Percentiles rank a stretch among this genome's conserved stretches.
Conservation (phyloP, 1,284 basidiomycete species). For the Cutaneotrichosporon mucoides region DNA sequence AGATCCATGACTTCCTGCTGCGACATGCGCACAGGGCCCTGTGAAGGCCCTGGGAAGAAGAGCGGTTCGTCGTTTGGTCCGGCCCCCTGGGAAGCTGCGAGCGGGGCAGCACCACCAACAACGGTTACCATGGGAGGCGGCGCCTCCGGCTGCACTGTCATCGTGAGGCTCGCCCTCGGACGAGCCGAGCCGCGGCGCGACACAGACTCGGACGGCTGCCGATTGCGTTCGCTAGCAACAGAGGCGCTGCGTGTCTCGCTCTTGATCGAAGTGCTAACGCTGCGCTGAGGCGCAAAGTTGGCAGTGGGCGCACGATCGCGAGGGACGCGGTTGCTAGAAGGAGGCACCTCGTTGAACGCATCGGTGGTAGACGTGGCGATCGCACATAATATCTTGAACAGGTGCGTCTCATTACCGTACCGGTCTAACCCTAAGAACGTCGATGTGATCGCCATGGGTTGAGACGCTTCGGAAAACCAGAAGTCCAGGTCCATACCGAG, state of each 20-base stretch:
- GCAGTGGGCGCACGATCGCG: constrained; percentile 1
- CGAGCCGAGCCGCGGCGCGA: background rate
- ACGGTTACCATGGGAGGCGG: constrained; percentile 5
- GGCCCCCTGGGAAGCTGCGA: background rate
- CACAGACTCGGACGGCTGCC: background rate
- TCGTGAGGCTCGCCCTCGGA: constrained; percentile 19
- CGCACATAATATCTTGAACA: constrained; percentile 40
- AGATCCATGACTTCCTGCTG: constrained; percentile 31
- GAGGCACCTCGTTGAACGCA: constrained; percentile 22
- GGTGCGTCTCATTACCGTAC: constrained; percentile 26
- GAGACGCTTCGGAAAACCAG: constrained; percentile 40
- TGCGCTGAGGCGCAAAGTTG: constrained; percentile 1
- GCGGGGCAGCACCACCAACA: background rate
- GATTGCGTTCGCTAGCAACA: background rate
- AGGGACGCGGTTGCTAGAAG: background rate
- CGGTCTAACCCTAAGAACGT: constrained; percentile 13
- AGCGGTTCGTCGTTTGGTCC: constrained; percentile 18
- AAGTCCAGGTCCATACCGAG: constrained; percentile 40
- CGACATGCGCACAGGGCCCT: constrained; percentile 21
- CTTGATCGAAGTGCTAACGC: background rate
- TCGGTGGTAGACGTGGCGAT: constrained; percentile 46
- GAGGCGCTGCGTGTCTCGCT: constrained; percentile 1
- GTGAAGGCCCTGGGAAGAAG: constrained; percentile 22
- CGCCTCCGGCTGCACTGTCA: constrained; percentile 4
- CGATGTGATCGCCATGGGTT: constrained; percentile 43